These are phyloP conservation scores for Raddia guianensis DNA, from an alignment of 176 grass and related monocot genomes.

Conservation along the genomic window DNA sequence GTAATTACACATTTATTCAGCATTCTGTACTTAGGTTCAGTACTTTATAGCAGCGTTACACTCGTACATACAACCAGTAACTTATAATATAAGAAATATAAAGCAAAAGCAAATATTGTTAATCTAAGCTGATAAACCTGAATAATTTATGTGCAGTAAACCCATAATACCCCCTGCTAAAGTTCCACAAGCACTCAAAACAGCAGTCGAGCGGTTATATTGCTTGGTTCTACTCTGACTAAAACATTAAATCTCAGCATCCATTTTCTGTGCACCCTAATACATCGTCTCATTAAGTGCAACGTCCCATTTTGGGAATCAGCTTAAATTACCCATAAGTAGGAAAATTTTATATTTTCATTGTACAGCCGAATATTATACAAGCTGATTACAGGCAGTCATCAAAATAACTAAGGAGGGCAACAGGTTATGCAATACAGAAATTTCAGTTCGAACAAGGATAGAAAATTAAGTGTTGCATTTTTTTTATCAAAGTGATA, in stretches of 20 bases:
- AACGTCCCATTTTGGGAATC: constrained; percentile 1
- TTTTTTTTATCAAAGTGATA: constrained; percentile 19
- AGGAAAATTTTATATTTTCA: background rate
- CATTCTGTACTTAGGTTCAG: background rate
- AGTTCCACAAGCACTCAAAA: background rate
- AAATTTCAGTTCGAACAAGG: background rate
- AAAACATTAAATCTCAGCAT: background rate
- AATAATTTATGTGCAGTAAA: constrained; percentile 14
- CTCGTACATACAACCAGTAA: background rate
- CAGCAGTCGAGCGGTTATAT: background rate
- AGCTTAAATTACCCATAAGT: constrained; percentile 5
- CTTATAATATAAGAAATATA: constrained; percentile 24
- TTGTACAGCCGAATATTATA: background rate
- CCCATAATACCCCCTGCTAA: background rate
- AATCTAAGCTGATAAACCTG: constrained; percentile 20
- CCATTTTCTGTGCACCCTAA: background rate
- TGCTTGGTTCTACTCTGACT: constrained; percentile 10
- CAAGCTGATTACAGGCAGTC: constrained; percentile 13
- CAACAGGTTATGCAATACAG: constrained; percentile 21
- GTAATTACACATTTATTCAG: background rate
- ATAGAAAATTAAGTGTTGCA: background rate
- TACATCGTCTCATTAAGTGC: constrained; percentile 4
- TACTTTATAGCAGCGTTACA: constrained; percentile 8
- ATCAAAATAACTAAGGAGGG: constrained; percentile 21
- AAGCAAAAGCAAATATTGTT: constrained; percentile 12